Conservation (phyloP, 495 filamentous ascomycete species). For the Physcia stellaris region DNA sequence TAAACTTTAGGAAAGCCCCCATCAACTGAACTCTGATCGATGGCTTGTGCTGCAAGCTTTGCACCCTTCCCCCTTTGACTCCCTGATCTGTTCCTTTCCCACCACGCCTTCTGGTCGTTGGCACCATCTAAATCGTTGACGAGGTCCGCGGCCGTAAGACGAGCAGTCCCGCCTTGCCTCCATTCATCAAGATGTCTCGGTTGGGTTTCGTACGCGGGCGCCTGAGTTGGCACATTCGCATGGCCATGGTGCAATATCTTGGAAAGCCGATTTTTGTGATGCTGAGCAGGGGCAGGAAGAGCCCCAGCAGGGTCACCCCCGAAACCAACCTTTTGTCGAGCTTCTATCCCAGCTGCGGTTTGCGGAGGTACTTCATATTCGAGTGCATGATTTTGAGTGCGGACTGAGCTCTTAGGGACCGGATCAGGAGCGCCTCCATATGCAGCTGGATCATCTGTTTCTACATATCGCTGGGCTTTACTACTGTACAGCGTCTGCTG, state of each 20-base stretch:
- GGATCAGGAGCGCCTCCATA: constrained; percentile 9
- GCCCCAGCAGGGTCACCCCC: constrained; percentile 1
- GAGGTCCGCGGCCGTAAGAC: constrained; percentile 34
- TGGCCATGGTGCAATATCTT: constrained; percentile 30
- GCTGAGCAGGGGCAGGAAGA: constrained; percentile 2
- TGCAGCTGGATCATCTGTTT: constrained; percentile 2
- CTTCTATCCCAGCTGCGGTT: constrained; percentile 12
- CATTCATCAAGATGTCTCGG: constrained; percentile 41
- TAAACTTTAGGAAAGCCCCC: constrained; percentile 37
- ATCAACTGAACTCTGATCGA: too few relatives aligned
- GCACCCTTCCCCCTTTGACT: constrained; percentile 22
- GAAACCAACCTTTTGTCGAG: constrained; percentile 14
- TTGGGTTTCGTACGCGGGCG: constrained; percentile 26
- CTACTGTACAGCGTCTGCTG: constrained; percentile 12
- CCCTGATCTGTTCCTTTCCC: constrained; percentile 30
- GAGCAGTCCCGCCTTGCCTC: constrained; percentile 39
- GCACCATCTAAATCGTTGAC: constrained; percentile 23
- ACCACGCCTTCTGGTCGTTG: constrained; percentile 36
- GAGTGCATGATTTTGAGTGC: constrained; percentile 3
- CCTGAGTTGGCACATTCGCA: constrained; percentile 26
- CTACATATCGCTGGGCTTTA: constrained; percentile 3
- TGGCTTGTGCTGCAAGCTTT: too few relatives aligned
- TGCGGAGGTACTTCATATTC: constrained; percentile 7
- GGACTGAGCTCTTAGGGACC: constrained; percentile 5
- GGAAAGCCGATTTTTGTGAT: constrained; percentile 25